Base-by-base conservation (phyloP, 495 filamentous ascomycete genomes). In the Penicillium malachiteum region DNA sequence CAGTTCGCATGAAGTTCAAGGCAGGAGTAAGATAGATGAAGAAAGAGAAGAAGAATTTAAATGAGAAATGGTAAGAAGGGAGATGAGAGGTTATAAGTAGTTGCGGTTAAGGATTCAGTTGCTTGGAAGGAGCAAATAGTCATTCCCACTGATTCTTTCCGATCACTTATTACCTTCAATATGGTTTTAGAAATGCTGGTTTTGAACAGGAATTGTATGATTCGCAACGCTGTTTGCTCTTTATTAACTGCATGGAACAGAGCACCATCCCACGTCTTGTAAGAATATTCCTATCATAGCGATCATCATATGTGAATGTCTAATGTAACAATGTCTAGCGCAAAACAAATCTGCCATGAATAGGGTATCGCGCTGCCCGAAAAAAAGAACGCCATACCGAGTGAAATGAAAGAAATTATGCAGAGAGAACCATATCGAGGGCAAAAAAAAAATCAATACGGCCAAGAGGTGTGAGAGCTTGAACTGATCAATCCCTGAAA, bases 351-450 rank as follows among this genome's bases (percentile, higher is more conserved):
- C 30, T 45, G 17, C 39, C 54, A 46, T 42, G 12, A 13, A 37
- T 13, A 51, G 59, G 59, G 59, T 62, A 63, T 63, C 59, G 60
- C 48, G 42, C 46, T 50, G 34, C 57, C 56, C 48, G 45, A 17
- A 57, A 54, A 26, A 26, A 26, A 26, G 21, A 26, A 62, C 62
- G 52, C 56, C 50, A 59, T 50, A 60, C 50, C 54, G 21, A 49
- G 43, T 46, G 44, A 44, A 50, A 51, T 50, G 40, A 54, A 48
- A 18, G 7, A 30, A 30, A 51, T 13, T n/a, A 46, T 35, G 37
- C 37, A 52, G 38, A 47, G 7, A 17, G 12, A 17, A 14, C 11
- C 31, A 17, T 46, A 18, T 32, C 38, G 26, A 21, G 48, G 33
- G 9, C 38, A 51, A 40, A 31, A 41, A 41, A 44, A 34, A 30